Percentiles rank a stretch among this genome's conserved stretches.
Evolutionary conservation across 2,329 filamentous ascomycete genomes (phyloP).

Genomic region (Phaeosphaeria sp.): DNA sequence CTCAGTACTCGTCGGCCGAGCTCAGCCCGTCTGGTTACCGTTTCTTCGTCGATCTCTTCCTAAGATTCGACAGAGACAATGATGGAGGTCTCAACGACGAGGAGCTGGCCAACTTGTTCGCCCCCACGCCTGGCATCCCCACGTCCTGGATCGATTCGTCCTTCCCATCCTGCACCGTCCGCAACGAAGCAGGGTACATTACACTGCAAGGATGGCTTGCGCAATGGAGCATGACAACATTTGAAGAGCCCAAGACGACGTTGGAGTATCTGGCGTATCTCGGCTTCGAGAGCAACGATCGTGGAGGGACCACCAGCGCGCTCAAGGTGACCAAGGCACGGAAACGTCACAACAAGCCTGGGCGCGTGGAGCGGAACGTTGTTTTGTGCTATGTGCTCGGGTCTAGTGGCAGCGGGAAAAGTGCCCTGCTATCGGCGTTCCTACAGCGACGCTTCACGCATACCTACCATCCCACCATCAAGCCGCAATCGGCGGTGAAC

Average conservation of each 20-base stretch:
- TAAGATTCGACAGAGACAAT: slow-evolving; percentile 96
- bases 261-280: slow-evolving; percentile 95
- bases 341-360: slow-evolving; percentile 80
- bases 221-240: slow-evolving; percentile 99
- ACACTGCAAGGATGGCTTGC: slow-evolving; percentile 97
- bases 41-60: slow-evolving; percentile 95
- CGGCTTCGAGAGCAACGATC: slow-evolving; percentile 83
- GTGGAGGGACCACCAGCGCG: slow-evolving; percentile 78
- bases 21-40: slow-evolving; percentile 92
- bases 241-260: slow-evolving; percentile 92
- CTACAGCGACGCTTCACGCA: slow-evolving; percentile 84
- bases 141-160: slow-evolving; percentile 84
- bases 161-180: slow-evolving; percentile 92
- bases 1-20: slow-evolving; percentile 89
- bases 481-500: slow-evolving; percentile 91
- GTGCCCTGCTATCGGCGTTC: slow-evolving; percentile 87
- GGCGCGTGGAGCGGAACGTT: slow-evolving; percentile 90
- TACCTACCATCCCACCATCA: slow-evolving; percentile 91
- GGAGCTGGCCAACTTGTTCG: slow-evolving; percentile 86
- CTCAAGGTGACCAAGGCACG: slow-evolving; percentile 92
- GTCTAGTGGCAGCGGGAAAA: slow-evolving; percentile 86
- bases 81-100: slow-evolving; percentile 89
- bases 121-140: slow-evolving; percentile 89
- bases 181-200: slow-evolving; percentile 93
- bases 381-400: slow-evolving; percentile 93